Evolutionary conservation across 2,329 filamentous ascomycete species (phyloP), one percentile per base, ranked within the genome.

Genomic region (Penicillium hordei): DNA sequence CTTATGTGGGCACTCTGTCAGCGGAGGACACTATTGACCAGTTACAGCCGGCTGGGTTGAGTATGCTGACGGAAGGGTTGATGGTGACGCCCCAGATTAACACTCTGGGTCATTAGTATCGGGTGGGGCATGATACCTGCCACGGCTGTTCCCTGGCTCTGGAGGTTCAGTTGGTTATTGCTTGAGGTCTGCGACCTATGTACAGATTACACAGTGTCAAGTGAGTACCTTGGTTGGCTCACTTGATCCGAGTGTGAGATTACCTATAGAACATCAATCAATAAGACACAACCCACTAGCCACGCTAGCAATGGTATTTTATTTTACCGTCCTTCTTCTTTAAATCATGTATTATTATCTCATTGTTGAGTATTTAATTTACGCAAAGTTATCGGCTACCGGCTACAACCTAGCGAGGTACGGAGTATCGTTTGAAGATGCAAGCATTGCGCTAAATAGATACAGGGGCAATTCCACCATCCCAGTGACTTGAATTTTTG

Each of bases 1-100:
- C 81, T 15, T 84, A 81, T 59, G 81, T 83, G 0, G 82, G 82
- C 15, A 80, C 75, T 1, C 70, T 84, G 3, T 81, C 82, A 25
- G 64, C 68, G 15, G 65, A 66, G 49, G 33, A 59, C 21, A 60
- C 58, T 4, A 60, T 74, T 31, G 77, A 79, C 54, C 64, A 69
- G 48, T 73, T 80, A 1, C 68, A 70, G 48, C 65, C 73, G 2
- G 71, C 65, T 39, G 78, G 74, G 15, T 52, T 69, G 34, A 57
- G 64, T 4, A 59, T 63, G 57, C 56, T 75, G 57, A 48, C 62
- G 4, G 58, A 70, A 42, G 72, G 72, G 5, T 57, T 75, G 60
- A 65, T 60, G 21, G 69, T 64, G 1, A 59, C 67, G 3, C 72
- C 68, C 55, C 67, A 69, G 23, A 69, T 63, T 3, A 73, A 70